Evolutionary conservation across 2,329 filamentous ascomycete species (phyloP), one percentile per base, ranked within the genome.

Genomic region (Coniochaeta hoffmannii): DNA sequence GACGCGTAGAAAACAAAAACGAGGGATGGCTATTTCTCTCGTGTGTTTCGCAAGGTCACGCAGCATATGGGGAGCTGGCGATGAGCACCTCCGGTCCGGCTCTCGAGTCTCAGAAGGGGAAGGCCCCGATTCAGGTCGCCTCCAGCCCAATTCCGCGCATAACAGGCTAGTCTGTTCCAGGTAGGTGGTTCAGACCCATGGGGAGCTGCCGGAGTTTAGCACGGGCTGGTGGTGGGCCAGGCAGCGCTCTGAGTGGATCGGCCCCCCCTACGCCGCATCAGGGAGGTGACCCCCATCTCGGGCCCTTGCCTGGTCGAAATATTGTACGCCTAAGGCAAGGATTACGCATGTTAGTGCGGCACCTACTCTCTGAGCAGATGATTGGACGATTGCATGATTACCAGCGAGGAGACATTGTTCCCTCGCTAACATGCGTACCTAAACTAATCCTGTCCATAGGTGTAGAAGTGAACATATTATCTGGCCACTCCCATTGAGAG

Each of bases 81-180:
- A 17, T 38, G 15, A 17, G 15, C 35, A 38, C 15, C 35, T 44
- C 22, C 38, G 19, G 38, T 44, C 38, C 38, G 41, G 22, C 41
- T 46, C 49, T 26, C 32, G 8, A 51, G 4, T 51, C 49, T 51
- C 12, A 32, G 49, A 31, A 51, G 49, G 49, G 49, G 49, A 51
- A 31, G 17, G 15, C 26, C 26, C 49, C 49, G 49, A 51, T 31
- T 51, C 49, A 31, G 53, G 56, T 51, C 24, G 49, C 49, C 57
- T 60, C 51, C 57, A 56, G 52, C 55, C 56, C 50, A 32, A 60
- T 63, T 62, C 59, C 60, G 60, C 61, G 59, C 54, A 62, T 56
- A 57, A 28, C 28, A 53, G 60, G 61, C 64, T 66, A 66, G 63
- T 59, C 63, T 64, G 59, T 63, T 65, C 63, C 64, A 46, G 65